Evolutionary conservation across 106 monocot genomes (phyloP).

Genomic region (Apostasia ramifera): DNA sequence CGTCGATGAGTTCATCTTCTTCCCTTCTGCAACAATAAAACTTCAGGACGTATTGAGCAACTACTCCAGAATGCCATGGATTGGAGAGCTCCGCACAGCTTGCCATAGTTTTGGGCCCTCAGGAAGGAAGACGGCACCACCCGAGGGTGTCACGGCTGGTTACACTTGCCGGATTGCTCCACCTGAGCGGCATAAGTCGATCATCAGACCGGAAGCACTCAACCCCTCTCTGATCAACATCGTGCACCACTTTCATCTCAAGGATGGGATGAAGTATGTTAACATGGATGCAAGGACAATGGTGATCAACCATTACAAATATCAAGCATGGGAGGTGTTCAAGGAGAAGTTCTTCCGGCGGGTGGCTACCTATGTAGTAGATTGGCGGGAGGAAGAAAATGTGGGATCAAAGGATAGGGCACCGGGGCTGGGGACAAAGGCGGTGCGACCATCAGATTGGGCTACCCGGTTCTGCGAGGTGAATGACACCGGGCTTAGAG

Average conservation of each 20-base stretch:
- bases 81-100: slow-evolving; percentile 65
- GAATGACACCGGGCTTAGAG: slow-evolving; percentile 52
- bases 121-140: slow-evolving; percentile 37
- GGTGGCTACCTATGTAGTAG: slow-evolving; percentile 83
- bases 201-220: slow-evolving; percentile 63
- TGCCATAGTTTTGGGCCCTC: slow-evolving; percentile 97
- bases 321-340: slow-evolving; percentile 99
- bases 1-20: slow-evolving; percentile 88
- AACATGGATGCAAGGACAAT: slow-evolving; percentile 60
- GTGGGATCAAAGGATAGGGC: slow-evolving; percentile 87
- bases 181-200: slow-evolving; percentile 93
- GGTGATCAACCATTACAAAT: slow-evolving; percentile 99
- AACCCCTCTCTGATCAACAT: slow-evolving; percentile 77
- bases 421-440: slow-evolving; percentile 79
- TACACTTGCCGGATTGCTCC: slow-evolving; percentile 74
- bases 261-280: slow-evolving; percentile 51
- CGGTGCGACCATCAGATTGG: slow-evolving; percentile 86
- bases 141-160: slow-evolving; percentile 60
- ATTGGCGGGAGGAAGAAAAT: slow-evolving; percentile 91
- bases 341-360: slow-evolving; percentile 97
- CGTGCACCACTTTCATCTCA: slow-evolving; percentile 93
- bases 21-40: slow-evolving; percentile 25
- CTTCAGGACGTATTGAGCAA: slow-evolving; percentile 52
- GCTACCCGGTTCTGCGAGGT: slow-evolving; percentile 72
- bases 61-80: slow-evolving; percentile 35